phyloP scores from a whole-genome alignment of 78 protist genomes.

The Blattamonas nauphoetae region DNA sequence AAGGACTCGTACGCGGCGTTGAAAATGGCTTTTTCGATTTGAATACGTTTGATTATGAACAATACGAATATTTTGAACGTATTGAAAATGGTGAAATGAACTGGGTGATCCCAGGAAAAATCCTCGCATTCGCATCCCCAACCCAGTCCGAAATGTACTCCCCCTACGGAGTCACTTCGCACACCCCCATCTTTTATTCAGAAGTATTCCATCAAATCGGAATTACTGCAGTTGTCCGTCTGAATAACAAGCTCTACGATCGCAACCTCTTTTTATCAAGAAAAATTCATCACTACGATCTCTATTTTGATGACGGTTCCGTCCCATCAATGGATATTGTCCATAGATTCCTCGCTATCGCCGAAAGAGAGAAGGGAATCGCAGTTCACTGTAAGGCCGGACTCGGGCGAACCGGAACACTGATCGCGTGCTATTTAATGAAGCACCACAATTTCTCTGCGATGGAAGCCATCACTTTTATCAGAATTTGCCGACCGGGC shows the following conservation, averaged over 20 bases:
- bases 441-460: conserved; percentile 53
- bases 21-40: conserved; percentile 17
- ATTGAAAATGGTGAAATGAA: conserved; percentile 76
- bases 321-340: conserved; percentile 46
- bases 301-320: conserved; percentile 56
- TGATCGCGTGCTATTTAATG: conserved; percentile 56
- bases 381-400: conserved; percentile 62
- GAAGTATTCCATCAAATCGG: conserved; percentile 25
- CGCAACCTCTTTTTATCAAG: conserved; percentile 3
- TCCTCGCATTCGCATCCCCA: conserved; percentile 67
- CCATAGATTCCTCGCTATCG: conserved; percentile 31
- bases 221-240: conserved; percentile 53
- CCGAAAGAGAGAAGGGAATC: conserved; percentile 32
- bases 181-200: conserved; percentile 14
- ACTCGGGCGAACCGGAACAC: conserved; percentile 24
- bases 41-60: conserved; percentile 23
- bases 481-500: conserved; percentile 67
- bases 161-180: not conserved
- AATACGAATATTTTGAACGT: conserved; percentile 46
- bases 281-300: conserved; percentile 57
- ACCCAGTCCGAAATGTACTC: not conserved
- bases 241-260: conserved; percentile 53
- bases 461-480: conserved; percentile 51
- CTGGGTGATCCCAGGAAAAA: conserved; percentile 64
- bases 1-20: conserved; percentile 36